Evolutionary conservation across 129 eudicot genomes (phyloP).

Genomic region (Lactuca saligna): DNA sequence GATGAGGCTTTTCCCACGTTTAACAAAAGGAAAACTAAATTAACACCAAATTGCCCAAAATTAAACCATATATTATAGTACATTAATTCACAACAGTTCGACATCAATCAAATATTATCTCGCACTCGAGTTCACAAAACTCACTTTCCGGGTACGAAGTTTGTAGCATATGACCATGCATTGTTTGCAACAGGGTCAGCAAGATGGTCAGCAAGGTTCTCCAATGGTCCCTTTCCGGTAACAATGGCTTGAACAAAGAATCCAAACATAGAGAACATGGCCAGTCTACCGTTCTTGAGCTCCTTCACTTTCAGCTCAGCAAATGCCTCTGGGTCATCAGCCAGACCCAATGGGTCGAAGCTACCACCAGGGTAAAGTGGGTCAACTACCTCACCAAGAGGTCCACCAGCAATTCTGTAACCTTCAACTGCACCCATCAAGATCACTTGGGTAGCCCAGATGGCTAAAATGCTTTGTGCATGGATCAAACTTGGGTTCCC

Average conservation of each 20-base stretch:
- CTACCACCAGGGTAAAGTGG: conserved; percentile 78
- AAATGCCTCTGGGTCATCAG: conserved; percentile 77
- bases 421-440: conserved; percentile 64
- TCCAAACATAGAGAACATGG: conserved; percentile 80
- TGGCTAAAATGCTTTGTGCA: conserved; percentile 44
- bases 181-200: conserved; percentile 51
- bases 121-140: background rate
- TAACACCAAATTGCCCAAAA: conserved; percentile 28
- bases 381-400: conserved; percentile 73
- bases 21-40: background rate
- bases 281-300: conserved; percentile 66
- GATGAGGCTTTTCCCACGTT: too few species aligned
- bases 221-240: conserved; percentile 82
- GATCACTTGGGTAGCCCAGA: conserved; percentile 43
- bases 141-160: conserved; percentile 44
- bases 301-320: conserved; percentile 81
- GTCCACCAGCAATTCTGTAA: conserved; percentile 75
- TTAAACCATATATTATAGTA: conserved; percentile 22
- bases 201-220: conserved; percentile 69
- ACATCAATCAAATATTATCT: conserved; percentile 5
- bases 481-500: conserved; percentile 44
- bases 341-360: conserved; percentile 74
- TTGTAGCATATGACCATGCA: conserved; percentile 46
- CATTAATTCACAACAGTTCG: conserved; percentile 39
- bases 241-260: conserved; percentile 80